Evolutionary conservation across 176 grass and related monocot genomes (phyloP), one percentile per base, ranked within the genome.

Genomic region (Eragrostis curvula): DNA sequence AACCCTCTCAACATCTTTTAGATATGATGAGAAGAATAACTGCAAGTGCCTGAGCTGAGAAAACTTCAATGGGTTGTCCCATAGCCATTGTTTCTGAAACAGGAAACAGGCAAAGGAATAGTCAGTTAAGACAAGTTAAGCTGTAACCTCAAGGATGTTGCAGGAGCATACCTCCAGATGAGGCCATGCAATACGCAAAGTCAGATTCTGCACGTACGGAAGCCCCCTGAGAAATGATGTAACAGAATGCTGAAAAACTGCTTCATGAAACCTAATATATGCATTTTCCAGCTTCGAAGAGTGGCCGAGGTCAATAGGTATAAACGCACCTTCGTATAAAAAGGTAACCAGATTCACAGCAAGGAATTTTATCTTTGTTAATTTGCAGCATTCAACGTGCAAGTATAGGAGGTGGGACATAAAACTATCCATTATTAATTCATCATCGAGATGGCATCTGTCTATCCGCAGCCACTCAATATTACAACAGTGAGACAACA

Each of bases 31-130:
- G 12, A 13, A 50, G 25, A 15, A n/a, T 7, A 59, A 59, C 9
- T 47, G 39, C 27, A 81, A 32, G 79, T 27, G 24, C 66, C 52
- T 81, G 21, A 71, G 68, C 48, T 45, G 2, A 13, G 41, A 81
- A 49, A 71, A 81, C 53, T 71, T 71, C 53, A 69, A 23, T 3
- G 79, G 16, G 79, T 14, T 81, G 28, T 81, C 42, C 52, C 23
- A 61, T 4, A 70, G 30, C 12, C 40, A 48, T 32, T 49, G 25
- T 23, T 3, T 61, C 79, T 81, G 67, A 28, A 71, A 81, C 2
- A 59, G 48, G 17, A 59, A 48, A 49, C 24, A 73, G 32, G 32
- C 4, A 2, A 4, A 36, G 32, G 32, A 36, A 36, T 36, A 36
- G 2, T 36, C 32, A 36, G 32, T 36, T 36, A 36, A 48, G 21